Evolutionary conservation across 345 rosid species (phyloP).

Genomic region (Luvunga scandens): DNA sequence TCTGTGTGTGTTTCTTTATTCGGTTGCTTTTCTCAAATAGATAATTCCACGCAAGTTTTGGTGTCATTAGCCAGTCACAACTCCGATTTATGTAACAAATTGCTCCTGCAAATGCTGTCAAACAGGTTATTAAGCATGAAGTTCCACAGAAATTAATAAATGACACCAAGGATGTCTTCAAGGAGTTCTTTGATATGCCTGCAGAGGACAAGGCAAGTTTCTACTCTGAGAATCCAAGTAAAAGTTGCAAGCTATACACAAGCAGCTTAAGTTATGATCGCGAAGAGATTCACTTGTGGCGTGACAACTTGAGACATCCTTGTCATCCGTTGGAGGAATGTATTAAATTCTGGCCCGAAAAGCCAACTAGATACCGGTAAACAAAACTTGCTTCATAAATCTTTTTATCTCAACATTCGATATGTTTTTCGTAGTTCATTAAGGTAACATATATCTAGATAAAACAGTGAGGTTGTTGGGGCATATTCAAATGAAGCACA

Average conservation of each 20-base stretch:
- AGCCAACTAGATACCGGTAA: conserved; percentile 8
- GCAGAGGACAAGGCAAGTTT: conserved; percentile 17
- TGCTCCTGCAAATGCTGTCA: neutral
- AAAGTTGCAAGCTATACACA: conserved; percentile 15
- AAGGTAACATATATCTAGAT: neutral
- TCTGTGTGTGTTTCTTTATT: neutral
- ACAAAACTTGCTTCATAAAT: neutral
- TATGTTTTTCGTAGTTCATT: neutral
- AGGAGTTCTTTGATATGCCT: conserved; percentile 20
- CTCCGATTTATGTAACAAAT: neutral
- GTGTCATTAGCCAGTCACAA: too few species aligned
- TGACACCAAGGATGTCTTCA: conserved; percentile 12
- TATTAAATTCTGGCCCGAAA: conserved; percentile 21
- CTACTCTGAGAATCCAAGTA: neutral
- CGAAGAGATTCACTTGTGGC: conserved; percentile 16
- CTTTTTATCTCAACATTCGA: neutral
- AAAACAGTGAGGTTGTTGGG: conserved; percentile 24
- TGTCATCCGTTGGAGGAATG: conserved; percentile 19
- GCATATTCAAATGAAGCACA: conserved; percentile 25
- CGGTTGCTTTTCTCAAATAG: neutral
- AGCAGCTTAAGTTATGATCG: neutral
- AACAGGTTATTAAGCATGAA: conserved; percentile 22
- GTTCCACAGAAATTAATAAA: conserved; percentile 1
- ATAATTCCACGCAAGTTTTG: too few species aligned
- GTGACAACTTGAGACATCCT: conserved; percentile 18